Base-by-base conservation (phyloP, 164 flowering plant species). In the Warburgia ugandensis region DNA sequence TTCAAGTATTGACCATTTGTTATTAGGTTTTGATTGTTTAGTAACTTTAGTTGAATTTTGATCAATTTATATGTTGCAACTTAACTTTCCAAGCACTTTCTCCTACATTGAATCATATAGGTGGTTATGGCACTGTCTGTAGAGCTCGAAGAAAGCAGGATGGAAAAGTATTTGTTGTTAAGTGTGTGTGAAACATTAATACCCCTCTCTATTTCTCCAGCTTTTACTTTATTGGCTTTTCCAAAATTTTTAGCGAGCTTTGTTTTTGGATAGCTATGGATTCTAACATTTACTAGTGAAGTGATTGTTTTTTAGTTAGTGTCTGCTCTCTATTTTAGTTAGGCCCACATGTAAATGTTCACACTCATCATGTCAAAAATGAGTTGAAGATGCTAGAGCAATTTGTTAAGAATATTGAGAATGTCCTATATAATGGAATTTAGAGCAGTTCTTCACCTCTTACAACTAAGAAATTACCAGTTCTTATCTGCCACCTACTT, bases 311-410 rank as follows among this genome's bases (percentile, higher is more conserved):
- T n/a, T n/a, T n/a, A n/a, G n/a, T n/a, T n/a, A n/a, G n/a, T n/a
- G n/a, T n/a, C n/a, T n/a, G n/a, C n/a, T n/a, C n/a, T n/a, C n/a
- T 50, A 10, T 21, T 29, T 29, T 31, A 52, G 33, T 17, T 74
- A 90, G 95, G 77, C 45, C 95, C 94, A 63, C 95, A 86, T 72
- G 65, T 67, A 23, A 75, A 76, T 60, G 89, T 89, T 58, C 81
- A 71, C 35, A 65, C 38, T 21, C 74, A 78, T n/a, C 79, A 80
- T 71, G 75, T 79, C 22, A 59, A 52, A 29, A 84, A 86, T 59
- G 95, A 90, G 63, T 47, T 70, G 44, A 80, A 65, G 66, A 86
- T 86, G 95, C 74, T 86, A 52, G 80, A 84, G 65, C 73, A 81
- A 42, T 86, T 84, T 78, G 94, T 94, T 90, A 74, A 66, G 70